Percentiles rank a stretch among this genome's conserved stretches.
Evolutionary conservation across 768 basidiomycete genomes (phyloP).

Genomic region (Dacryopinax spathularia): DNA sequence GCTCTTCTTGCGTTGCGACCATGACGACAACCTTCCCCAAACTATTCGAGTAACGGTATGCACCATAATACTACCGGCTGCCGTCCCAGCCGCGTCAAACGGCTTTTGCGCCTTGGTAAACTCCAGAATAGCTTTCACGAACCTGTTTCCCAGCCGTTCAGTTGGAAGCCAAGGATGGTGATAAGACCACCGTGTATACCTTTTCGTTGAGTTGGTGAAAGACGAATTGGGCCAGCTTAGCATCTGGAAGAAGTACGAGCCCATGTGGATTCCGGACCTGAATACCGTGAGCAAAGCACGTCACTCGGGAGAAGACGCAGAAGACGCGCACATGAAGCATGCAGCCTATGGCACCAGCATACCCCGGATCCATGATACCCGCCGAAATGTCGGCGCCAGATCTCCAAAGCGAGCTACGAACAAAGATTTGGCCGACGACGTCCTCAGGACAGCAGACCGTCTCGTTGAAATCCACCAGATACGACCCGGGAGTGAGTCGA

Average conservation of each 20-base stretch:
- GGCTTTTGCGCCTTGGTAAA: background rate
- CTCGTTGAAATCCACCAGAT: constrained; percentile 18
- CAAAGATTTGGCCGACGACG: constrained; percentile 14
- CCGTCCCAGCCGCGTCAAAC: background rate
- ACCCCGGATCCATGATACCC: constrained; percentile 13
- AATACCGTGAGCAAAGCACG: constrained; percentile 4
- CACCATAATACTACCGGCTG: too few species aligned
- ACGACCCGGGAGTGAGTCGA: constrained; percentile 9
- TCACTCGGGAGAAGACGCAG: background rate
- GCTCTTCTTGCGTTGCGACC: too few species aligned
- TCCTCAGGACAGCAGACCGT: constrained; percentile 12
- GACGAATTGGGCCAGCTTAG: constrained; percentile 11
- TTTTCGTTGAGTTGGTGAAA: constrained; percentile 12
- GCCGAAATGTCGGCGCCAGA: constrained; percentile 12
- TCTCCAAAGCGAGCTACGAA: constrained; percentile 14
- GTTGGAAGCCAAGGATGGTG: background rate
- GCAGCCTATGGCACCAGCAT: constrained; percentile 12
- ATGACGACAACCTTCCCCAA: too few species aligned
- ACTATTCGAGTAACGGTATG: too few species aligned
- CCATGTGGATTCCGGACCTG: constrained; percentile 14
- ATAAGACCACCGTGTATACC: background rate
- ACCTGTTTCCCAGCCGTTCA: background rate
- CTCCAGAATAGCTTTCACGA: background rate
- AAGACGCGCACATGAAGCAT: background rate
- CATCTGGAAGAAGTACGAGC: constrained; percentile 9